Percentiles rank a stretch among this genome's conserved stretches.
Evolutionary conservation across 805 yeast genomes (phyloP).

Genomic region (Kodamaea kakaduensis): DNA sequence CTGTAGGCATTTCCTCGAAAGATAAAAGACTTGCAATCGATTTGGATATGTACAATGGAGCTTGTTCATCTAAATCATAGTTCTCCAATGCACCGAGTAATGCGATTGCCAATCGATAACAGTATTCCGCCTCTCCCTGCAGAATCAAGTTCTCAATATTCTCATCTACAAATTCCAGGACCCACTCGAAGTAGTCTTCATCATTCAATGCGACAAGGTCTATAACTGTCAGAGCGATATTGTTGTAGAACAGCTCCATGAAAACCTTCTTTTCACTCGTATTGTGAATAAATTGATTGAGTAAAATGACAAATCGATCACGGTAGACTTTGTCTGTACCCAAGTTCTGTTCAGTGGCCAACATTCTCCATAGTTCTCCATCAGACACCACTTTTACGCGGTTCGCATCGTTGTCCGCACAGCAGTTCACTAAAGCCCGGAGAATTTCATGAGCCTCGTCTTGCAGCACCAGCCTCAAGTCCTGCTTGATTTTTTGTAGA

Average conservation of each 20-base stretch:
- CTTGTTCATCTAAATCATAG: slow-evolving; percentile 3
- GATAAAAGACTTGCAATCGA: slow-evolving; percentile 3
- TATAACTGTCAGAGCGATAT: background rate
- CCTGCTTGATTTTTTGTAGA: background rate
- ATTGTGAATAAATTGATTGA: slow-evolving; percentile 31
- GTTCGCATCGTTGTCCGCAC: slow-evolving; percentile 32
- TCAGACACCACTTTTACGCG: slow-evolving; percentile 10
- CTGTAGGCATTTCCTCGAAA: slow-evolving; percentile 5
- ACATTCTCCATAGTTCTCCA: slow-evolving; percentile 18
- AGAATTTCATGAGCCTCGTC: slow-evolving; percentile 15
- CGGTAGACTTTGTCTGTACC: slow-evolving; percentile 7
- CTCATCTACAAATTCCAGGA: slow-evolving; percentile 5
- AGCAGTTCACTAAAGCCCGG: slow-evolving; percentile 31
- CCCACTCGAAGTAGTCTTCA: slow-evolving; percentile 6
- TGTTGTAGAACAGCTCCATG: slow-evolving; percentile 14
- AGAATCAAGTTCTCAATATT: slow-evolving; percentile 2
- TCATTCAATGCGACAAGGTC: background rate
- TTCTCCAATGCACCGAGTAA: slow-evolving; percentile 4
- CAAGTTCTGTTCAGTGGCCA: background rate
- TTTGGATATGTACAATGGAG: background rate
- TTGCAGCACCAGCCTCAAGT: background rate
- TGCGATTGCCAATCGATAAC: background rate
- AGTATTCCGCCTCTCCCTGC: background rate
- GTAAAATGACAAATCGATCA: slow-evolving; percentile 19
- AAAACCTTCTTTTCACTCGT: slow-evolving; percentile 18